A percentile compares a stretch with the other conserved stretches of the same genome.
Conservation (phyloP, 371 early-diverging fungal species). For the Actinomucor elegans region DNA sequence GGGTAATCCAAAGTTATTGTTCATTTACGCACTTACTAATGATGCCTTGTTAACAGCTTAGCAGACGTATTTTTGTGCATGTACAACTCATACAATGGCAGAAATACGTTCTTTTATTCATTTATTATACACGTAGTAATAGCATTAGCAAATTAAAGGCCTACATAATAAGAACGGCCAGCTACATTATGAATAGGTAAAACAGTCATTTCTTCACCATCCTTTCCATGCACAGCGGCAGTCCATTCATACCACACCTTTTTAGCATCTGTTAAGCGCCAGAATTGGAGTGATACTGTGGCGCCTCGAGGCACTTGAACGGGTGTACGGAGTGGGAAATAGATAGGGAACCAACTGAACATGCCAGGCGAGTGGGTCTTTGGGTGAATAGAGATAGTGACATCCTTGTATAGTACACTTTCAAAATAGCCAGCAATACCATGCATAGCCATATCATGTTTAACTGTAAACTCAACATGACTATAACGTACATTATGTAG, state of each 20-base stretch:
- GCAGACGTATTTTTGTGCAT: too few species aligned
- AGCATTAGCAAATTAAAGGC: too few species aligned
- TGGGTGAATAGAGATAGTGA: constrained; percentile 84
- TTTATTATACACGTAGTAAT: too few species aligned
- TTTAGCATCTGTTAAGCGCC: constrained; percentile 73
- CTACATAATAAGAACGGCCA: constrained; percentile 65
- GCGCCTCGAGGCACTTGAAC: constrained; percentile 62
- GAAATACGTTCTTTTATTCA: too few species aligned
- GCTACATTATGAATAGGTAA: constrained; percentile 54
- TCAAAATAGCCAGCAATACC: constrained; percentile 97
- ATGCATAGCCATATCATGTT: constrained; percentile 72
- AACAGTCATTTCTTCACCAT: constrained; percentile 25
- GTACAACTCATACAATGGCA: too few species aligned
- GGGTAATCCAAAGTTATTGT: too few species aligned
- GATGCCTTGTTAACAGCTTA: too few species aligned
- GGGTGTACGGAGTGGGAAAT: constrained; percentile 84
- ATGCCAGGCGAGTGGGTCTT: constrained; percentile 85
- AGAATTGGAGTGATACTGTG: constrained; percentile 72
- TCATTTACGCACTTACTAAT: too few species aligned
- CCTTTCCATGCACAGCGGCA: constrained; percentile 29
- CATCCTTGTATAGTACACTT: constrained; percentile 79
- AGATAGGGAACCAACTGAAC: constrained; percentile 98
- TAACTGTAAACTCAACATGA: constrained; percentile 52
- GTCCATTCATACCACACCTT: constrained; percentile 98
- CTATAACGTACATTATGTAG: constrained; percentile 70